phyloP scores from a whole-genome alignment of 225 moss, liverwort and hornwort species.

The Takakia lepidozioides region DNA sequence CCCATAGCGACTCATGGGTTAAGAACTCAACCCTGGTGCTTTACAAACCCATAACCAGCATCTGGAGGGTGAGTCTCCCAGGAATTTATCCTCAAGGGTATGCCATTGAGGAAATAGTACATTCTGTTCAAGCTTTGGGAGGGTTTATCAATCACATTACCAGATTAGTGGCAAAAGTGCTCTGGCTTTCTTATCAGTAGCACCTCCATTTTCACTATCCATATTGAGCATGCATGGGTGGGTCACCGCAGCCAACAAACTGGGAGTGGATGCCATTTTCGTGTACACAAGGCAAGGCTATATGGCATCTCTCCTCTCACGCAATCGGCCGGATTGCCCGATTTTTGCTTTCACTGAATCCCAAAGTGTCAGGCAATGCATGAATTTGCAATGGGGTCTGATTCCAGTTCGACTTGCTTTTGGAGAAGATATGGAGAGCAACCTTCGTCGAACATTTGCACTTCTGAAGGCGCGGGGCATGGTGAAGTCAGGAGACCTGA shows the following conservation, averaged over 20 bases:
- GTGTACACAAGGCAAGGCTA: slow-evolving; percentile 39
- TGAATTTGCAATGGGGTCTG: slow-evolving; percentile 41
- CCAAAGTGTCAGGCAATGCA: slow-evolving; percentile 19
- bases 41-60: too few relatives aligned
- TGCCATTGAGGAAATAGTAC: too few relatives aligned
- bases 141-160: neutral
- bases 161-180: too few relatives aligned
- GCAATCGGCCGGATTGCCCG: slow-evolving; percentile 38
- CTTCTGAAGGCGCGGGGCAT: slow-evolving; percentile 33
- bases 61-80: too few relatives aligned
- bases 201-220: too few relatives aligned
- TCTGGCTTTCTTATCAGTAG: too few relatives aligned
- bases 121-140: too few relatives aligned
- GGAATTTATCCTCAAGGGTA: too few relatives aligned
- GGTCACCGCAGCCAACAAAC: slow-evolving; percentile 30
- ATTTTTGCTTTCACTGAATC: slow-evolving; percentile 43
- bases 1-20: too few relatives aligned
- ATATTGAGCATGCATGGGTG: too few relatives aligned
- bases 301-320: slow-evolving; percentile 34
- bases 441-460: slow-evolving; percentile 26
- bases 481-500: slow-evolving; percentile 45
- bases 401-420: slow-evolving; percentile 34
- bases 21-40: too few relatives aligned
- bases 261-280: slow-evolving; percentile 38
- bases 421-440: slow-evolving; percentile 29